A percentile compares a stretch with the other conserved stretches of the same genome.
Evolutionary conservation across 495 filamentous ascomycete species (phyloP).

Genomic region (Annulohypoxylon stygium): DNA sequence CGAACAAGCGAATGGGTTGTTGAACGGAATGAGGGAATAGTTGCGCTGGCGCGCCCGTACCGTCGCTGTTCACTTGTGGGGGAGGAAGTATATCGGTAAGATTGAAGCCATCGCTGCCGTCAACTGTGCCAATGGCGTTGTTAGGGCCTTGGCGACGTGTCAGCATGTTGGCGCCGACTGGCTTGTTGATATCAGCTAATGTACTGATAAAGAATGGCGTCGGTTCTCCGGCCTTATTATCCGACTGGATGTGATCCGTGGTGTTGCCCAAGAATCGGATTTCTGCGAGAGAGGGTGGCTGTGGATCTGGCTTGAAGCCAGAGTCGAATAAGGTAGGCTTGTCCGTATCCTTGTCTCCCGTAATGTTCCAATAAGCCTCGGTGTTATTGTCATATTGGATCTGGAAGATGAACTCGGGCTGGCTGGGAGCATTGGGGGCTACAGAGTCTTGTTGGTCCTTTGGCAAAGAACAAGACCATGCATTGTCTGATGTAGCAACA

Average conservation of each 20-base stretch:
- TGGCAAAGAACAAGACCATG: slow-evolving; percentile 88
- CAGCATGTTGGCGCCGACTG: slow-evolving; percentile 53
- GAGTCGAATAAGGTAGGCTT: slow-evolving; percentile 36
- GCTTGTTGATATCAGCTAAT: slow-evolving; percentile 51
- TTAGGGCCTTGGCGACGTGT: slow-evolving; percentile 51
- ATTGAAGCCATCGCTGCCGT: slow-evolving; percentile 46
- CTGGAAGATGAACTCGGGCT: slow-evolving; percentile 83
- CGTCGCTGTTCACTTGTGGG: slow-evolving; percentile 71
- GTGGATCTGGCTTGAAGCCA: slow-evolving; percentile 69
- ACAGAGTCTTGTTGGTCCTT: slow-evolving; percentile 76
- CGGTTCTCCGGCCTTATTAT: slow-evolving; percentile 73
- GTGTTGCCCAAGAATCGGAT: slow-evolving; percentile 85
- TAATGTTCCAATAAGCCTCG: slow-evolving; percentile 59
- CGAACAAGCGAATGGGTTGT: slow-evolving; percentile 88
- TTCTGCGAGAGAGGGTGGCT: slow-evolving; percentile 74
- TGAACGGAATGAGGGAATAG: slow-evolving; percentile 75
- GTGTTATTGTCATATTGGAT: slow-evolving; percentile 84
- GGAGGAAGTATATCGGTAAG: slow-evolving; percentile 68
- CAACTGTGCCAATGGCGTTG: slow-evolving; percentile 32
- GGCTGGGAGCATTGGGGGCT: slow-evolving; percentile 69
- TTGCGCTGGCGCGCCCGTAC: slow-evolving; percentile 77
- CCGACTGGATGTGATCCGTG: slow-evolving; percentile 73
- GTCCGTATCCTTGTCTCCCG: slow-evolving; percentile 33
- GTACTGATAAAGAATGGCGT: slow-evolving; percentile 78
- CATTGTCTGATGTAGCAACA: slow-evolving; percentile 64